Conservation (phyloP, 768 basidiomycete species). For the Lactarius psammicola region DNA sequence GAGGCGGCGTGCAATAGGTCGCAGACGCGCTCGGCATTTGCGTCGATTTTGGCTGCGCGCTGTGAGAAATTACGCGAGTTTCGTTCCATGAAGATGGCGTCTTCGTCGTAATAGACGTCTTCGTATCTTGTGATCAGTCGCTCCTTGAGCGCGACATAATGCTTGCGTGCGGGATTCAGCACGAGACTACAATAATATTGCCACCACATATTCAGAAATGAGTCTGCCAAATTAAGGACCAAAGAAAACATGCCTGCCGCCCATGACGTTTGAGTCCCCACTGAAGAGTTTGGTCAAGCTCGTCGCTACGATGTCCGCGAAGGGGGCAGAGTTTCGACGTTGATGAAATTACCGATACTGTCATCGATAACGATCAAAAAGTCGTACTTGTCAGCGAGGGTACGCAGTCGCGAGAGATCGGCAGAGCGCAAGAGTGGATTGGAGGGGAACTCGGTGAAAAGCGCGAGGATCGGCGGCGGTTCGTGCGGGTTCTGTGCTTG, state of each 20-base stretch:
- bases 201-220: not conserved
- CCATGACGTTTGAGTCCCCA: conserved; percentile 95
- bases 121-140: conserved; percentile 63
- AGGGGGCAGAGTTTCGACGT: conserved; percentile 86
- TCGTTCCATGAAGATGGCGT: conserved; percentile 95
- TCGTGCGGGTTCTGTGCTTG: conserved; percentile 39
- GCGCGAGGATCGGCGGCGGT: conserved; percentile 68
- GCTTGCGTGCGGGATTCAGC: conserved; percentile 73
- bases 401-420: conserved; percentile 68
- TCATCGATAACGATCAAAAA: conserved; percentile 92
- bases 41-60: conserved; percentile 74
- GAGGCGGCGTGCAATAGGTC: conserved; percentile 69
- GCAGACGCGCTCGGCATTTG: conserved; percentile 79
- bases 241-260: conserved; percentile 70
- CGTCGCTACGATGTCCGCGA: conserved; percentile 86
- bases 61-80: conserved; percentile 90
- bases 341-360: conserved; percentile 91
- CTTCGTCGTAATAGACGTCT: conserved; percentile 85
- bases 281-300: conserved; percentile 95
- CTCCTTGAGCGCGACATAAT: conserved; percentile 65
- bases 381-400: conserved; percentile 81
- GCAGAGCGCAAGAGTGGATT: conserved; percentile 91
- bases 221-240: not conserved
- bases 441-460: conserved; percentile 94
- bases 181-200: conserved; percentile 81